A percentile compares a stretch with the other conserved stretches of the same genome.
phyloP scores from a whole-genome alignment of 371 early-diverging fungal genomes.

The Cokeromyces recurvatus region DNA sequence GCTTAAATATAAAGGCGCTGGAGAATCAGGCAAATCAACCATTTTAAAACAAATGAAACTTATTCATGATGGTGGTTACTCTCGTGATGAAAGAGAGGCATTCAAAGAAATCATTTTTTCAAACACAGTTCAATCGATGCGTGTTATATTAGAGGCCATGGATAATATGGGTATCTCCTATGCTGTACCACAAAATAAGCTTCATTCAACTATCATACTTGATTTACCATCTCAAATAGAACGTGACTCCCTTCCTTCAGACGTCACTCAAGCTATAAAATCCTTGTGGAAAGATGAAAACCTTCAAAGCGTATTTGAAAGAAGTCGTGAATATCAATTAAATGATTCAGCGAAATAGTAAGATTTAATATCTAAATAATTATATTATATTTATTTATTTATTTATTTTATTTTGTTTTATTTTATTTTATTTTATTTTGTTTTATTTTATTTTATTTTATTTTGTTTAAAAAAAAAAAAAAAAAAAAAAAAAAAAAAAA shows the following conservation, averaged over 20 bases:
- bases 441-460: slow-evolving; percentile 3
- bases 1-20: slow-evolving; percentile 20
- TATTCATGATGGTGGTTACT: slow-evolving; percentile 90
- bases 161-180: slow-evolving; percentile 63
- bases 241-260: slow-evolving; percentile 54
- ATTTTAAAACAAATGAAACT: slow-evolving; percentile 96
- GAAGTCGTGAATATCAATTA: slow-evolving; percentile 80
- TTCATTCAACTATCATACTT: slow-evolving; percentile 44
- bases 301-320: slow-evolving; percentile 61
- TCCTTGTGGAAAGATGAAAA: slow-evolving; percentile 76
- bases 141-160: slow-evolving; percentile 88
- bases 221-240: slow-evolving; percentile 61
- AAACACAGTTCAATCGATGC: slow-evolving; percentile 87
- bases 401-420: background rate
- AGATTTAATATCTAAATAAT: too few species aligned
- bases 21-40: slow-evolving; percentile 91
- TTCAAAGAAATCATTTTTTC: slow-evolving; percentile 87
- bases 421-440: background rate
- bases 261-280: slow-evolving; percentile 64
- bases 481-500: background rate
- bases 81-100: slow-evolving; percentile 75
- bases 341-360: slow-evolving; percentile 82
- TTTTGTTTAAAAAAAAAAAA: too few species aligned
- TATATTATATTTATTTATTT: too few species aligned
- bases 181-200: slow-evolving; percentile 48